Conservation (phyloP, 176 grass and related monocot species). For the Juncus inflexus region DNA sequence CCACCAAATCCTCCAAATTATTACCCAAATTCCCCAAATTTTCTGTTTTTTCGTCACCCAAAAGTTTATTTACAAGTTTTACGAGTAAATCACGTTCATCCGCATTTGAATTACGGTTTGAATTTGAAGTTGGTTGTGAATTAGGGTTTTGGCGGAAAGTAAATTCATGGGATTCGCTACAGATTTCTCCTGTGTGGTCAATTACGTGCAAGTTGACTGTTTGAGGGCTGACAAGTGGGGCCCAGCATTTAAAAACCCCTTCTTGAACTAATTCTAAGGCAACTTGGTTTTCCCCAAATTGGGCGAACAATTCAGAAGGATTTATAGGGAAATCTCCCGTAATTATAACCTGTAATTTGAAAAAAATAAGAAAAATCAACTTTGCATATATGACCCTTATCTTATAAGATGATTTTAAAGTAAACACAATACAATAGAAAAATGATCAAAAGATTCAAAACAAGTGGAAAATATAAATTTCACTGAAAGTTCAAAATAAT, state of each 20-base stretch:
- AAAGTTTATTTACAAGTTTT: conserved; percentile 52
- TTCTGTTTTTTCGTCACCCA: conserved; percentile 31
- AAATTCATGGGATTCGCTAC: conserved; percentile 63
- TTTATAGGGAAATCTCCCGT: conserved; percentile 59
- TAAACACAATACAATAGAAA: no score
- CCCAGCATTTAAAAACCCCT: conserved; percentile 66
- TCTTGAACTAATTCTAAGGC: conserved; percentile 56
- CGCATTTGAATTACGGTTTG: background rate
- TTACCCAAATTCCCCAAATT: conserved; percentile 5
- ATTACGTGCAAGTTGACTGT: conserved; percentile 66
- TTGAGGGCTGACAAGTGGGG: conserved; percentile 50
- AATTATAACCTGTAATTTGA: conserved; percentile 70
- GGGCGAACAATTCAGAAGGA: conserved; percentile 31
- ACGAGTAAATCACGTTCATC: conserved; percentile 51
- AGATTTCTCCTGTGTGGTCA: conserved; percentile 44
- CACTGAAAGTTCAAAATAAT: no score
- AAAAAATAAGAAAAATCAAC: background rate
- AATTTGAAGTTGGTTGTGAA: conserved; percentile 28
- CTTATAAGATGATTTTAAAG: no score
- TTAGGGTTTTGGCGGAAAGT: conserved; percentile 55
- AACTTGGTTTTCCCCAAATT: conserved; percentile 73
- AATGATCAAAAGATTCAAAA: no score
- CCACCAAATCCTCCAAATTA: conserved; percentile 41
- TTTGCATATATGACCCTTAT: background rate
- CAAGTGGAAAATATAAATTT: no score